Evolutionary conservation across 129 eudicot genomes (phyloP).

Genomic region (Artemisia argyi): DNA sequence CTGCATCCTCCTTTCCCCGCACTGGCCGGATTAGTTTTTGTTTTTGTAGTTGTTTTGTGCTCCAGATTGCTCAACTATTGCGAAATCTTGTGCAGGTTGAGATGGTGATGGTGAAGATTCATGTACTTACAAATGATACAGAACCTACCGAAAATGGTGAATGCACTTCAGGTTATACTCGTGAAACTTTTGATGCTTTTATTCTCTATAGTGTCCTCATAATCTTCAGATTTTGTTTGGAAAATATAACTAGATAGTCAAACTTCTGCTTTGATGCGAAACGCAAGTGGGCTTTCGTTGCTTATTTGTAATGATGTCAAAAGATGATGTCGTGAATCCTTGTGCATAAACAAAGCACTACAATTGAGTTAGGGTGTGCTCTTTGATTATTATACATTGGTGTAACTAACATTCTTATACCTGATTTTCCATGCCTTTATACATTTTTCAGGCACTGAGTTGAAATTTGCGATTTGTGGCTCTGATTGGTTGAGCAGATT

Average conservation of each 20-base stretch:
- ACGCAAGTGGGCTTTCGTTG: neutral
- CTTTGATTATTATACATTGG: neutral
- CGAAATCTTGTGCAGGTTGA: constrained; percentile 43
- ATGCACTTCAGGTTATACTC: constrained; percentile 7
- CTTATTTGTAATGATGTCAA: neutral
- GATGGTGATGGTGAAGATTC: constrained; percentile 32
- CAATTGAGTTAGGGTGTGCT: constrained; percentile 5
- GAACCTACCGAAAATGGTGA: neutral
- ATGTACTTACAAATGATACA: constrained; percentile 16
- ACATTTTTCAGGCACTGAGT: constrained; percentile 43
- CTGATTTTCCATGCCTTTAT: constrained; percentile 12
- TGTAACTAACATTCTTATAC: constrained; percentile 9
- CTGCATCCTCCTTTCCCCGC: too few relatives aligned
- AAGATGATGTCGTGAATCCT: neutral
- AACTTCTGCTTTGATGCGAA: too few relatives aligned
- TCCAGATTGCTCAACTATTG: neutral
- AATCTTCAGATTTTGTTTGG: too few relatives aligned
- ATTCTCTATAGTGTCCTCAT: neutral
- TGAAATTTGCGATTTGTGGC: constrained; percentile 49
- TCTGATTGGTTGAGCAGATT: constrained; percentile 49
- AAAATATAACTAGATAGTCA: too few relatives aligned
- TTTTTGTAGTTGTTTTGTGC: neutral
- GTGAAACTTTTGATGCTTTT: neutral
- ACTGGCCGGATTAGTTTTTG: too few relatives aligned
- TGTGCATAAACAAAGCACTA: too few relatives aligned